A percentile compares a stretch with the other conserved stretches of the same genome.
These are phyloP conservation scores for Schwanniomyces etchellsii DNA, from an alignment of 1,139 yeast species.

Conservation along the genomic window DNA sequence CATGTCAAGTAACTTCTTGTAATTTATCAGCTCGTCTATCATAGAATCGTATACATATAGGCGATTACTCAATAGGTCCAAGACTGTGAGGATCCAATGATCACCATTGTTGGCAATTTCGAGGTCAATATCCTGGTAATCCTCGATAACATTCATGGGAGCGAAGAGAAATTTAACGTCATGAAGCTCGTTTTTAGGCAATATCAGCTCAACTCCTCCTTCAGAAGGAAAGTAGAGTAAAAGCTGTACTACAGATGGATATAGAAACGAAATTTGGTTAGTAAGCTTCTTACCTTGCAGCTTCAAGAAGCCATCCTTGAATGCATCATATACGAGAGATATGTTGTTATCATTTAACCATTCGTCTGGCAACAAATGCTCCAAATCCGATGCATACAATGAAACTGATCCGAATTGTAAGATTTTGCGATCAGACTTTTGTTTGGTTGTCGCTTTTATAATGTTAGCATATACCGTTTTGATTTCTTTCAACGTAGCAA, in stretches of 20 bases:
- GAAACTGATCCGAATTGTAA: constrained; percentile 38
- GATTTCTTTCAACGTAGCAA: constrained; percentile 17
- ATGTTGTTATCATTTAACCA: constrained; percentile 75
- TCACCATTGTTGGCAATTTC: constrained; percentile 35
- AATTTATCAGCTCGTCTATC: constrained; percentile 16
- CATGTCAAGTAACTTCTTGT: constrained; percentile 15
- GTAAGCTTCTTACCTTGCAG: constrained; percentile 10
- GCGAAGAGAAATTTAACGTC: constrained; percentile 31
- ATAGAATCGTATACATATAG: constrained; percentile 39
- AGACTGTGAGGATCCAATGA: constrained; percentile 39
- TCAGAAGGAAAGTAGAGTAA: constrained; percentile 30
- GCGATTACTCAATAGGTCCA: constrained; percentile 24
- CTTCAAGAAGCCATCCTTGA: constrained; percentile 19
- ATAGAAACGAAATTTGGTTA: constrained; percentile 26
- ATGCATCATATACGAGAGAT: constrained; percentile 55
- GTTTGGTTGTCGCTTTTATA: constrained; percentile 2
- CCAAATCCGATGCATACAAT: constrained; percentile 32
- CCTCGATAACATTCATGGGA: constrained; percentile 37
- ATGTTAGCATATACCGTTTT: constrained; percentile 14
- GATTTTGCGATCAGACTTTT: constrained; percentile 13
- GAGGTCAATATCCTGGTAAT: constrained; percentile 18
- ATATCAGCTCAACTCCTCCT: constrained; percentile 19
- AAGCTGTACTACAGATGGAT: constrained; percentile 37
- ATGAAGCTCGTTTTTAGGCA: constrained; percentile 29
- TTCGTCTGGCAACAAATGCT: constrained; percentile 44